These are phyloP conservation scores for Candida tallmaniae DNA, from an alignment of 805 yeast genomes.

Conservation along the genomic window DNA sequence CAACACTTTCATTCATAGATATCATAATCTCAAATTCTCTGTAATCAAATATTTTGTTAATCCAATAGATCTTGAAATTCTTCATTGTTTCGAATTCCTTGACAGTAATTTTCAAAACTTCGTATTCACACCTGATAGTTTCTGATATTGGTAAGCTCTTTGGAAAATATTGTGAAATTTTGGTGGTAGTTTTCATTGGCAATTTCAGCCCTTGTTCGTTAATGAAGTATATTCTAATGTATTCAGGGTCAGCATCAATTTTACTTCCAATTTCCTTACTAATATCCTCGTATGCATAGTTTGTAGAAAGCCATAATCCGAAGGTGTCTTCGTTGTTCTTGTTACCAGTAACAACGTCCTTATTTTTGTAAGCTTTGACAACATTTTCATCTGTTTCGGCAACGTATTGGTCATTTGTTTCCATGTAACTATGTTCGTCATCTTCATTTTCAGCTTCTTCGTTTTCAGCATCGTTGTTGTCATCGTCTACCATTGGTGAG, in stretches of 20 bases:
- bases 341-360: constrained; percentile 7
- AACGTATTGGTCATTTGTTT: constrained; percentile 20
- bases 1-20: constrained; percentile 56
- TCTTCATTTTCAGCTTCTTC: constrained; percentile 43
- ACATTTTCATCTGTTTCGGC: constrained; percentile 29
- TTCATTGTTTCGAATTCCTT: constrained; percentile 75
- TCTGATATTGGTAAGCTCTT: constrained; percentile 43
- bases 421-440: constrained; percentile 10
- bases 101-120: constrained; percentile 68
- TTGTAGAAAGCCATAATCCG: constrained; percentile 67
- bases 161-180: constrained; percentile 38
- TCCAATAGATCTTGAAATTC: constrained; percentile 63
- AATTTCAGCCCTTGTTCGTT: constrained; percentile 53
- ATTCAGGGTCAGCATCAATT: constrained; percentile 52
- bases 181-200: constrained; percentile 36
- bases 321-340: constrained; percentile 24
- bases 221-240: constrained; percentile 62
- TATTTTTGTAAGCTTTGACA: constrained; percentile 27
- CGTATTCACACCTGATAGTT: constrained; percentile 57
- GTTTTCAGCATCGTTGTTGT: constrained; percentile 41
- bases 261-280: constrained; percentile 55
- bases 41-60: constrained; percentile 64
- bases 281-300: constrained; percentile 54
- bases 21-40: constrained; percentile 66
- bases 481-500: constrained; percentile 25